Evolutionary conservation across 306 rosid species (phyloP), one percentile per base, ranked within the genome.

Genomic region (Gastrolobium villosum): DNA sequence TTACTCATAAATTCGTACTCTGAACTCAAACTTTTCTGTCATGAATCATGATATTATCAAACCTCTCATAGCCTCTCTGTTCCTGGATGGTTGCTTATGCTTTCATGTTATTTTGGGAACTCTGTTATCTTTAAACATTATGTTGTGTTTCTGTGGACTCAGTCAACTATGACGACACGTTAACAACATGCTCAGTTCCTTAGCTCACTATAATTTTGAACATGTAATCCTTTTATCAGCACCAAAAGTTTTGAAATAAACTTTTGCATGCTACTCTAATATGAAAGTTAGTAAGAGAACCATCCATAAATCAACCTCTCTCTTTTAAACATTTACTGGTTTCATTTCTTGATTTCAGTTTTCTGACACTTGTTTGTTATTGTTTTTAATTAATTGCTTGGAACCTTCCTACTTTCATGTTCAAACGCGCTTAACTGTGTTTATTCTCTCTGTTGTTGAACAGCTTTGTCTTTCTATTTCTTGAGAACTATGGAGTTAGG

Each of bases 401-500:
- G 36, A 52, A 11, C 3, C 65, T 65, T 65, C 26, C 52, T 9
- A 4, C n/a, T 45, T 74, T 71, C 35, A 45, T 71, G 62, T 62
- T 70, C 40, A 10, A 78, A 54, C 30, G 28, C 30, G 41, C 69
- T 82, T 84, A 68, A 90, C 84, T 75, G 31, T 48, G 66, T 66
- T 74, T 54, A 10, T 65, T 54, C 46, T 31, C 82, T 85, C 41
- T 81, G 59, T 78, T 72, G 44, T 79, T 43, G 64, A 79, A 72
- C 97, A 92, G 97, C 75, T 89, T 92, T 85, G 3, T 92, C 46
- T 89, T 92, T 85, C 85, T 92, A 49, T 87, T 92, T 85, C 92
- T 92, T 63, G 96, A 92, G 91, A 92, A 90, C 85, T 92, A 92
- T 71, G 97, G 97, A 83, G 96, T 92, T 81, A 89, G 97, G 89